Evolutionary conservation across 2,329 filamentous ascomycete species (phyloP), one percentile per base, ranked within the genome.

Genomic region (Aspergillus chevalieri): DNA sequence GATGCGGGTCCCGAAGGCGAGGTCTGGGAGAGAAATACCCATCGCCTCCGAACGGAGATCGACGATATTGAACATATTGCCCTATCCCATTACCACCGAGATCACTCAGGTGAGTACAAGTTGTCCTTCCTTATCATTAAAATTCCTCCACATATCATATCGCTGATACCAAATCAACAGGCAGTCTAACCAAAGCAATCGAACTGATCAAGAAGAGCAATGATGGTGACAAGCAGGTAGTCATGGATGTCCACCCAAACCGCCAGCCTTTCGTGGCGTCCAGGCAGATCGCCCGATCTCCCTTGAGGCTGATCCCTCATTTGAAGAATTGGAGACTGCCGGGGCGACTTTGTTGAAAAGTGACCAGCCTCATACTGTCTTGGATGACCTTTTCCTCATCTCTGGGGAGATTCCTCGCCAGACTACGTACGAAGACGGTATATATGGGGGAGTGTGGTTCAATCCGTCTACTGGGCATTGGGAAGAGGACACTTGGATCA

Each of bases 371-470:
- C 48, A 50, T 21, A 50, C 48, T 12, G 39, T 28, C 2, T 15
- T 50, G 28, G 48, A 50, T n/a, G 17, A 36, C 19, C 47, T 50
- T 22, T 50, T 47, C 21, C 36, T 50, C 12, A 38, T 47, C 7
- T 50, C 48, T 9, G 48, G 48, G 6, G 48, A 50, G 2, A 43
- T 50, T 22, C 49, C 46, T 2, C 49, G 46, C 17, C 4, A 51
- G 41, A 51, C 36, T 6, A 45, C 3, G 1, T 48, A 48, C 17
- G 49, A 51, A 15, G 42, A 45, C 36, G 42, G 49, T 2, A 51
- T 51, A 19, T 22, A 51, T 15, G 49, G 49, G 1, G 49, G 49
- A 1, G 2, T 48, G 8, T 41, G 46, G 2, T 48, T 42, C 6
- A 43, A 51, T 26, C 5, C 10, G 2, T 10, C 41, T 14, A 34